Percentiles rank a stretch among this genome's conserved stretches.
Conservation (phyloP, 192 early-diverging fungal genomes). For the Coemansia sp. region DNA sequence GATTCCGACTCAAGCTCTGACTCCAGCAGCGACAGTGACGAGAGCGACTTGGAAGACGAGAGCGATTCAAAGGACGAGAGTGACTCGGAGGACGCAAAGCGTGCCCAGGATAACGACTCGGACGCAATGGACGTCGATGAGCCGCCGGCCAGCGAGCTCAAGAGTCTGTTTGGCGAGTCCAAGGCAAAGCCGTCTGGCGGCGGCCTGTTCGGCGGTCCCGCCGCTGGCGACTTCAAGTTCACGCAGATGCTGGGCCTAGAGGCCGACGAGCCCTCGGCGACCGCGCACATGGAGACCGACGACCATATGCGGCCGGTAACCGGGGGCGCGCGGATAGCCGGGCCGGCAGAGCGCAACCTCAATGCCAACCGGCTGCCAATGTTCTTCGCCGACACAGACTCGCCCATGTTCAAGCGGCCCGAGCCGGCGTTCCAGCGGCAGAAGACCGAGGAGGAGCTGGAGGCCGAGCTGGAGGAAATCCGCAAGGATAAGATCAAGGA, state of each 20-base stretch:
- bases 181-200: background rate
- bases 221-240: slow-evolving; percentile 22
- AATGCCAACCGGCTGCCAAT: slow-evolving; percentile 43
- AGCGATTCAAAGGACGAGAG: slow-evolving; percentile 6
- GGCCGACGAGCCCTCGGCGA: slow-evolving; percentile 40
- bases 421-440: slow-evolving; percentile 48
- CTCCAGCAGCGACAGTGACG: slow-evolving; percentile 3
- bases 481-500: slow-evolving; percentile 21
- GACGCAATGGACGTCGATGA: slow-evolving; percentile 39
- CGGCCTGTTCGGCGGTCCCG: background rate
- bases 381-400: slow-evolving; percentile 44
- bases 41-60: slow-evolving; percentile 5
- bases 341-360: slow-evolving; percentile 35
- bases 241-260: slow-evolving; percentile 42
- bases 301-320: slow-evolving; percentile 25
- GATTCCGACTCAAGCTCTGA: background rate
- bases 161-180: slow-evolving; percentile 13
- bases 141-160: background rate
- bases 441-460: slow-evolving; percentile 45
- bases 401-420: slow-evolving; percentile 29
- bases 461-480: slow-evolving; percentile 18
- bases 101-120: background rate
- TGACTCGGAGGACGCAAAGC: background rate
- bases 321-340: slow-evolving; percentile 20
- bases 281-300: background rate